Evolutionary conservation across 2,329 filamentous ascomycete genomes (phyloP).

Genomic region (Fusarium sp.): DNA sequence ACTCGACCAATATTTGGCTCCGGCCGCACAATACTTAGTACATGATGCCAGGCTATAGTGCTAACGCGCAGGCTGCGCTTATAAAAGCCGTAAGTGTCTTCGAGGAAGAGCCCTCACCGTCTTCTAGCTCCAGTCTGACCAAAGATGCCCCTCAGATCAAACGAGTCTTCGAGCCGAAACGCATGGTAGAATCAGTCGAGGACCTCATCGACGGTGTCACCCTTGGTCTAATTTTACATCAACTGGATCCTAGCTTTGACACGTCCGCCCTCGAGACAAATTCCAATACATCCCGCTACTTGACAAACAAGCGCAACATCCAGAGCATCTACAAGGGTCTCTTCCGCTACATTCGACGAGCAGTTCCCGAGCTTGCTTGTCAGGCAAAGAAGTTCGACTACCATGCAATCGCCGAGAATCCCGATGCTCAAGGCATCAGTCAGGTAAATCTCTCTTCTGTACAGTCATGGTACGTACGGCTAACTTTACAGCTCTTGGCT

Average conservation of each 20-base stretch:
- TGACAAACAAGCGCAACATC: slow-evolving; percentile 62
- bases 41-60: slow-evolving; percentile 52
- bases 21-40: slow-evolving; percentile 1
- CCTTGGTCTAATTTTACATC: slow-evolving; percentile 65
- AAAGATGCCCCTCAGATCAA: slow-evolving; percentile 43
- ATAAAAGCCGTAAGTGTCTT: slow-evolving; percentile 61
- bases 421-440: slow-evolving; percentile 63
- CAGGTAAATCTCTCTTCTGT: slow-evolving; percentile 51
- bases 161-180: slow-evolving; percentile 56
- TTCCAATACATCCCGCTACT: slow-evolving; percentile 54
- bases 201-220: slow-evolving; percentile 64
- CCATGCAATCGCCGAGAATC: slow-evolving; percentile 66
- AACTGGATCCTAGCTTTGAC: slow-evolving; percentile 67
- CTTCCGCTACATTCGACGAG: slow-evolving; percentile 64
- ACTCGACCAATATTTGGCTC: slow-evolving; percentile 8
- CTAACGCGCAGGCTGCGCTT: slow-evolving; percentile 62
- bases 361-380: slow-evolving; percentile 61
- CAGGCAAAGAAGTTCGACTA: slow-evolving; percentile 65
- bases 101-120: not conserved
- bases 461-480: not conserved
- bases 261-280: slow-evolving; percentile 62
- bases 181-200: slow-evolving; percentile 59
- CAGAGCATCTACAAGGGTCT: slow-evolving; percentile 65
- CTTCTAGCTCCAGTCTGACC: slow-evolving; percentile 24
- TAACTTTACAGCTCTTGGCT: slow-evolving; percentile 62